Evolutionary conservation across 2,329 filamentous ascomycete genomes (phyloP).

Genomic region (Scolecobasidium constrictum): DNA sequence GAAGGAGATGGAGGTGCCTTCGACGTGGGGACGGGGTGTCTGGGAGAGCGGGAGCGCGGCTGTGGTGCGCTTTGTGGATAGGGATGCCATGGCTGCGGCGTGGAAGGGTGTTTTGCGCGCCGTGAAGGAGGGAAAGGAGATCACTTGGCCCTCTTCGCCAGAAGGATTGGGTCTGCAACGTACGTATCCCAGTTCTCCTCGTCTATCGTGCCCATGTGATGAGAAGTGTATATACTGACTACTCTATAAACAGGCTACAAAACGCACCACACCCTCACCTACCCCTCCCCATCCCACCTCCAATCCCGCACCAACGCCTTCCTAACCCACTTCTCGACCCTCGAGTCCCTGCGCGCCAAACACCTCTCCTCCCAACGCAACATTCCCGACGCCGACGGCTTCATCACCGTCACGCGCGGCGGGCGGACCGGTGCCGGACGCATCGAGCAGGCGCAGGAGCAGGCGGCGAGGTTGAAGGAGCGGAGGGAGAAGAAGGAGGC

Average conservation of each 20-base stretch:
- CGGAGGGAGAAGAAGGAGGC: slow-evolving; percentile 49
- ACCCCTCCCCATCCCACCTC: slow-evolving; percentile 56
- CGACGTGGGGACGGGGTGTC: slow-evolving; percentile 61
- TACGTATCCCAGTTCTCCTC: slow-evolving; percentile 23
- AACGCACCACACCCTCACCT: slow-evolving; percentile 59
- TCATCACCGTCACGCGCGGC: slow-evolving; percentile 80
- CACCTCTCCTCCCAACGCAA: slow-evolving; percentile 54
- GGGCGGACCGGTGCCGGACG: slow-evolving; percentile 63
- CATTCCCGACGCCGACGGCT: slow-evolving; percentile 88
- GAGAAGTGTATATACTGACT: not conserved
- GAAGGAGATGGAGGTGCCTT: slow-evolving; percentile 50
- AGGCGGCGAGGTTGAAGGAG: slow-evolving; percentile 49
- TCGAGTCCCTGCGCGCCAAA: slow-evolving; percentile 54
- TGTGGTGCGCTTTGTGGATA: slow-evolving; percentile 74
- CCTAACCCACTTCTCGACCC: slow-evolving; percentile 65
- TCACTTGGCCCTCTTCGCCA: slow-evolving; percentile 54
- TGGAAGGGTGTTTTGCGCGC: slow-evolving; percentile 63
- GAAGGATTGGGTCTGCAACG: slow-evolving; percentile 38
- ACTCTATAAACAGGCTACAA: slow-evolving; percentile 36
- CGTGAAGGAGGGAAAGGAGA: slow-evolving; percentile 44
- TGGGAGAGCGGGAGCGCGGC: slow-evolving; percentile 68
- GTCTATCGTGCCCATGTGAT: not conserved
- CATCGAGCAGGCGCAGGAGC: slow-evolving; percentile 55
- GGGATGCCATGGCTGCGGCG: slow-evolving; percentile 62
- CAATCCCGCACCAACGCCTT: slow-evolving; percentile 71